Conservation (phyloP, 805 yeast genomes). For the Kregervanrija pseudodelftensis region DNA sequence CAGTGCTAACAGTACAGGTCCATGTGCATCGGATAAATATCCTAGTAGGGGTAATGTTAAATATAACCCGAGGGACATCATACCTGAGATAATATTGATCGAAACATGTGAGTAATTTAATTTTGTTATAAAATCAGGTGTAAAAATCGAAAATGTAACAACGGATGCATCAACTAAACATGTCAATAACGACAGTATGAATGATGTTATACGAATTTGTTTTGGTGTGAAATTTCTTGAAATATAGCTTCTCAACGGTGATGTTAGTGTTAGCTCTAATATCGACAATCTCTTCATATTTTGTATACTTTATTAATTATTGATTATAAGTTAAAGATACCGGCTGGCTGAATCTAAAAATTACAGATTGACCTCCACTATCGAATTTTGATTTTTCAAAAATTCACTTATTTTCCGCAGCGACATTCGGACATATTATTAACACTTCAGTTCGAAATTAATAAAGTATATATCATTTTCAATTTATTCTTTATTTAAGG, state of each 20-base stretch:
- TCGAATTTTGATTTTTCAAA: neutral
- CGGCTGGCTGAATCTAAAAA: neutral
- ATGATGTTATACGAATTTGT: slow-evolving; percentile 43
- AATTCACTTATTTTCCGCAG: no score
- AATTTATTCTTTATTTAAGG: no score
- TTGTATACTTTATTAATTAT: neutral
- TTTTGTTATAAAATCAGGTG: slow-evolving; percentile 56
- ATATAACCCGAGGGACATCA: slow-evolving; percentile 76
- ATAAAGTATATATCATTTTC: no score
- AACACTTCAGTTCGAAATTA: no score
- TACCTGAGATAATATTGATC: slow-evolving; percentile 66
- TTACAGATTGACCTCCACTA: neutral
- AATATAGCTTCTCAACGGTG: slow-evolving; percentile 37
- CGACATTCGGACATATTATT: no score
- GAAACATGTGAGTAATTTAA: slow-evolving; percentile 56
- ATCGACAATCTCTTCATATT: slow-evolving; percentile 18
- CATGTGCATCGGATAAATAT: slow-evolving; percentile 75
- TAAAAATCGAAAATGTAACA: slow-evolving; percentile 71
- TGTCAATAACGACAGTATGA: slow-evolving; percentile 47
- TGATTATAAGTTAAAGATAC: neutral
- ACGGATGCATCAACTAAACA: slow-evolving; percentile 81
- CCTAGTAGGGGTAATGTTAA: slow-evolving; percentile 78
- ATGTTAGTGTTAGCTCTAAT: slow-evolving; percentile 35
- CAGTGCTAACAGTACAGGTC: slow-evolving; percentile 65
- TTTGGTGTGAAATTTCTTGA: slow-evolving; percentile 34